Evolutionary conservation across 1,284 basidiomycete species (phyloP).

Genomic region (Cutaneotrichosporon cavernicola): DNA sequence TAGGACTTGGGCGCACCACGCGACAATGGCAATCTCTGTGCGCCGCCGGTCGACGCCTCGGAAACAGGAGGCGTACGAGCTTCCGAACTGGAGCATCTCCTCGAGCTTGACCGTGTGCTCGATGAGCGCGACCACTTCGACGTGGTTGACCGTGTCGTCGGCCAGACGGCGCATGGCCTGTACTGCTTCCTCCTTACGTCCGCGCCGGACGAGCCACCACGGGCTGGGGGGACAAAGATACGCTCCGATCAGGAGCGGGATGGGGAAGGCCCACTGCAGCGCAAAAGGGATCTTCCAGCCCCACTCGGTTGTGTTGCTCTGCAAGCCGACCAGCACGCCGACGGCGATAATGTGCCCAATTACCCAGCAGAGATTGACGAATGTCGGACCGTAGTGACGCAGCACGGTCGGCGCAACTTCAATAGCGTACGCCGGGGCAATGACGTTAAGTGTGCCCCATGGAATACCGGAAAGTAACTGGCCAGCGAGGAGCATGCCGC

Average conservation of each 20-base stretch:
- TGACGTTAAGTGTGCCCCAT: slow-evolving; percentile 33
- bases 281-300: slow-evolving; percentile 41
- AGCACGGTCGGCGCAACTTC: slow-evolving; percentile 54
- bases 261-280: slow-evolving; percentile 48
- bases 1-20: slow-evolving; percentile 10
- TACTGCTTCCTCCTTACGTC: slow-evolving; percentile 39
- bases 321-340: slow-evolving; percentile 54
- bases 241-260: slow-evolving; percentile 40
- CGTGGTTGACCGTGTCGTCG: slow-evolving; percentile 32
- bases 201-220: slow-evolving; percentile 45
- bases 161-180: slow-evolving; percentile 27
- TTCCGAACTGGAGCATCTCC: slow-evolving; percentile 22
- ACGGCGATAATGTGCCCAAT: slow-evolving; percentile 46
- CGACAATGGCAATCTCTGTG: slow-evolving; percentile 38
- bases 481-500: slow-evolving; percentile 31
- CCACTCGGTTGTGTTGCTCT: slow-evolving; percentile 36
- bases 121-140: slow-evolving; percentile 40
- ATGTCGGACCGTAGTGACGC: slow-evolving; percentile 47
- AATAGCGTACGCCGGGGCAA: slow-evolving; percentile 46
- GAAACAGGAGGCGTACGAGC: slow-evolving; percentile 35
- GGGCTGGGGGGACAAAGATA: slow-evolving; percentile 36
- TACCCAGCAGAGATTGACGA: slow-evolving; percentile 53
- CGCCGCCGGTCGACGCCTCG: slow-evolving; percentile 30
- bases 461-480: slow-evolving; percentile 34
- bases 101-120: slow-evolving; percentile 42